Conservation (phyloP, 2,329 filamentous ascomycete species). For the Talaromyces sp. region DNA sequence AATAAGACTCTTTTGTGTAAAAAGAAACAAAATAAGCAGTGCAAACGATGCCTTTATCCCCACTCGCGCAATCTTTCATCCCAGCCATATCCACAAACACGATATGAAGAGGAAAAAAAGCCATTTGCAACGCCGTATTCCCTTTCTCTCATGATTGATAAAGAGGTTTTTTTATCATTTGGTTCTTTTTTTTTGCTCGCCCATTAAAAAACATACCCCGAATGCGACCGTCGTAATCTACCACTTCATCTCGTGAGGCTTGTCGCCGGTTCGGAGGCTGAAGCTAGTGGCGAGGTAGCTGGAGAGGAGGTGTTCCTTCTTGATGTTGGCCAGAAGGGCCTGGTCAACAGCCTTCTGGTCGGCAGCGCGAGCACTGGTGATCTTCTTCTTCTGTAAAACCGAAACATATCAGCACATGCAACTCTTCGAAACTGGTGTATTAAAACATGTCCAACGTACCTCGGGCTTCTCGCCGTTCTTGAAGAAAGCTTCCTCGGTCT, state of each 20-base stretch:
- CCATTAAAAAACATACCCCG: conserved; percentile 34
- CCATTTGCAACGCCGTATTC: conserved; percentile 19
- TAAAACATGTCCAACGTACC: conserved; percentile 55
- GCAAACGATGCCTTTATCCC: conserved; percentile 21
- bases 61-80: conserved; percentile 17
- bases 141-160: conserved; percentile 15
- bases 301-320: conserved; percentile 93
- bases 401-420: conserved; percentile 3
- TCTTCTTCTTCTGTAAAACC: conserved; percentile 81
- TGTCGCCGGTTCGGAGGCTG: conserved; percentile 98
- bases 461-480: conserved; percentile 97
- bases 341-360: conserved; percentile 99
- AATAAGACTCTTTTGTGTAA: conserved; percentile 8
- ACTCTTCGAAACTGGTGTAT: neutral
- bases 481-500: conserved; percentile 99
- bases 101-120: conserved; percentile 12
- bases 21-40: conserved; percentile 10
- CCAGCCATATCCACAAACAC: conserved; percentile 10
- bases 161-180: conserved; percentile 12
- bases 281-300: conserved; percentile 95
- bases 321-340: conserved; percentile 89
- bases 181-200: conserved; percentile 23
- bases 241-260: conserved; percentile 99
- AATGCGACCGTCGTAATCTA: conserved; percentile 54
- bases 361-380: conserved; percentile 81